Conservation (phyloP, 495 filamentous ascomycete species). For the Acidiella bohemica region DNA sequence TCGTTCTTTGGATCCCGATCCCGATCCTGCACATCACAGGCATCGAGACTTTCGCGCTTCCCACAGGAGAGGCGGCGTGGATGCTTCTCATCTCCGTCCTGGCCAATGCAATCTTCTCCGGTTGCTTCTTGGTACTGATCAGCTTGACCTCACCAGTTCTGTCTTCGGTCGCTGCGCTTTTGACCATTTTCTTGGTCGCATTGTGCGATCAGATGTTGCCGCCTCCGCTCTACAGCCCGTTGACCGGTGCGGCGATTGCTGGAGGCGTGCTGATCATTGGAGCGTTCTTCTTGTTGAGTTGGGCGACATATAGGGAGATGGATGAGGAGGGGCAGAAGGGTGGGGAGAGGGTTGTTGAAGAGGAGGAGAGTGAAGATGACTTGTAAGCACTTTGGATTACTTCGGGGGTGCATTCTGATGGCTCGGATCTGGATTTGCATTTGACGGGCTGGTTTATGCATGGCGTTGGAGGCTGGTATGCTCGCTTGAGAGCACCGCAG, state of each 20-base stretch:
- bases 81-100: conserved; percentile 67
- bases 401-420: too few relatives aligned
- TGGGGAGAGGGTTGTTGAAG: conserved; percentile 28
- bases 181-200: conserved; percentile 94
- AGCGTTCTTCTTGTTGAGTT: conserved; percentile 75
- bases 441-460: too few relatives aligned
- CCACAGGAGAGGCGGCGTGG: conserved; percentile 59
- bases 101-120: conserved; percentile 81
- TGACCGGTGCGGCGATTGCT: conserved; percentile 57
- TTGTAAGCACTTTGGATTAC: too few relatives aligned
- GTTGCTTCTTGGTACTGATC: conserved; percentile 87
- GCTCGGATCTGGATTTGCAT: too few relatives aligned
- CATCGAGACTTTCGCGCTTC: conserved; percentile 69
- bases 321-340: conserved; percentile 60
- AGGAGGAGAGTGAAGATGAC: conserved; percentile 29
- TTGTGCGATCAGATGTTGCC: conserved; percentile 78
- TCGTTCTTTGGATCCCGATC: conserved; percentile 83
- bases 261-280: conserved; percentile 78
- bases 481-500: too few relatives aligned
- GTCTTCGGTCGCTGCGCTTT: conserved; percentile 75
- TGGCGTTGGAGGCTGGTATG: too few relatives aligned
- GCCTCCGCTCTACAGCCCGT: conserved; percentile 44
- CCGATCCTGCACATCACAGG: conserved; percentile 68
- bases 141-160: conserved; percentile 84
- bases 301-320: conserved; percentile 87